Evolutionary conservation across 2,329 filamentous ascomycete species (phyloP).

Genomic region (Hymenoscyphus scutula): DNA sequence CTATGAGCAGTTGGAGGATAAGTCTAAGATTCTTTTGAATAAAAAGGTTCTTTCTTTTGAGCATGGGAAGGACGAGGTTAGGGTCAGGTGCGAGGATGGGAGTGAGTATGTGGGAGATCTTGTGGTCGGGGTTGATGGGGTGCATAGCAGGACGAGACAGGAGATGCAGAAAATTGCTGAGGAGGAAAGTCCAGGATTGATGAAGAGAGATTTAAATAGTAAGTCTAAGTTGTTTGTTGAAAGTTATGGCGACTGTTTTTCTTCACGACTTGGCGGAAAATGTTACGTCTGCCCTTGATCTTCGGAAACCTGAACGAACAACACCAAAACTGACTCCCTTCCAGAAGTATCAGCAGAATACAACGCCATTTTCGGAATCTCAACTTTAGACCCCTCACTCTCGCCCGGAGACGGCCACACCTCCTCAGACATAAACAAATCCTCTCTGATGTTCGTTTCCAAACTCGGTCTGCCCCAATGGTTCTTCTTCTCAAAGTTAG

Average conservation of each 20-base stretch:
- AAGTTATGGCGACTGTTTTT: background rate
- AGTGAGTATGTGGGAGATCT: conserved; percentile 23
- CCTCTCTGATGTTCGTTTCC: conserved; percentile 24
- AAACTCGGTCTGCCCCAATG: conserved; percentile 19
- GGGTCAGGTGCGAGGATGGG: conserved; percentile 27
- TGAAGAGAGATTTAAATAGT: conserved; percentile 23
- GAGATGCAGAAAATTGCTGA: conserved; percentile 34
- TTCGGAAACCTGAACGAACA: too few relatives aligned
- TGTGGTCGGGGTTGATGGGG: conserved; percentile 32
- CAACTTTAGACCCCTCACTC: conserved; percentile 13
- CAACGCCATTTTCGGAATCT: conserved; percentile 28
- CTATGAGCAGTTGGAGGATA: conserved; percentile 25
- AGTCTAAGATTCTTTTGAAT: conserved; percentile 21
- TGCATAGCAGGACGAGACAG: conserved; percentile 29
- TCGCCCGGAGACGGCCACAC: conserved; percentile 20
- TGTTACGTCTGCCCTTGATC: too few relatives aligned
- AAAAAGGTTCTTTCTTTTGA: conserved; percentile 24
- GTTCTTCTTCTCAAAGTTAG: conserved; percentile 28
- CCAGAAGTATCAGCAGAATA: conserved; percentile 30
- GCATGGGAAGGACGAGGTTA: conserved; percentile 15
- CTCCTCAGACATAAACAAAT: conserved; percentile 17
- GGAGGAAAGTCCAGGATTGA: conserved; percentile 25
- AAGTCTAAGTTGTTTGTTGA: conserved; percentile 13
- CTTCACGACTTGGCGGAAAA: too few relatives aligned
- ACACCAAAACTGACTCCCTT: background rate